Base-by-base conservation (phyloP, 176 grass and related monocot genomes). In the Olyra latifolia region DNA sequence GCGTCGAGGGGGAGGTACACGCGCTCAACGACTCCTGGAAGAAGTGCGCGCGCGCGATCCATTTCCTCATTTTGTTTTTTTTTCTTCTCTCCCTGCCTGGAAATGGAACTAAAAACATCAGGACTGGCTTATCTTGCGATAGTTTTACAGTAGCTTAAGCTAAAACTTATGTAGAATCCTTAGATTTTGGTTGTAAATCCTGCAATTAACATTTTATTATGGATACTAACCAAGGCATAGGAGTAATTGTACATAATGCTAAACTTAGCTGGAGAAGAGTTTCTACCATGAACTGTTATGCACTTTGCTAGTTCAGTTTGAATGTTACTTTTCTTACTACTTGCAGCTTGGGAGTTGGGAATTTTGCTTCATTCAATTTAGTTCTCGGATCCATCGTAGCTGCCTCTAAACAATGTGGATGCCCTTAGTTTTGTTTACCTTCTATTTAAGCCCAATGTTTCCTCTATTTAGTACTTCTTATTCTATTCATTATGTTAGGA, bases 1-100 rank as follows among this genome's bases (percentile, higher is more conserved):
- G 78, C 84, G 92, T 99, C 44, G 96, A 95, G 66, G 84, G 63
- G 75, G 96, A 95, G 68, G 92, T 99, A 19, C 86, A 89, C 25
- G 86, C 84, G 17, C 77, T 99, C 47, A 89, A 88, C 11, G 82
- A 88, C 55, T 99, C 92, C 53, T 99, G 92, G 60, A 91, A 93
- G 24, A 91, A 86, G 96, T 99, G 90, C 88, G 96, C 89, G 96
- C 89, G 29, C 10, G 14, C 12, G 19, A 9, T 56, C 41, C 59
- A 23, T 66, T 82, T 23, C 20, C 16, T 6, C 17, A 68, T 44
- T 60, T 25, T 32, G 8, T 29, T 71, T 29, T 71, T 71, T 25
- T 71, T 25, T 23, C 16, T 69, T 77, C 17, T 54, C 17, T 69
- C 42, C 41, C 42, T 61, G 17, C 69, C 4, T 13, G 61, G 63